These are phyloP conservation scores for Exophiala phaeomuriformis DNA, from an alignment of 2,329 filamentous ascomycete genomes.

Conservation along the genomic window DNA sequence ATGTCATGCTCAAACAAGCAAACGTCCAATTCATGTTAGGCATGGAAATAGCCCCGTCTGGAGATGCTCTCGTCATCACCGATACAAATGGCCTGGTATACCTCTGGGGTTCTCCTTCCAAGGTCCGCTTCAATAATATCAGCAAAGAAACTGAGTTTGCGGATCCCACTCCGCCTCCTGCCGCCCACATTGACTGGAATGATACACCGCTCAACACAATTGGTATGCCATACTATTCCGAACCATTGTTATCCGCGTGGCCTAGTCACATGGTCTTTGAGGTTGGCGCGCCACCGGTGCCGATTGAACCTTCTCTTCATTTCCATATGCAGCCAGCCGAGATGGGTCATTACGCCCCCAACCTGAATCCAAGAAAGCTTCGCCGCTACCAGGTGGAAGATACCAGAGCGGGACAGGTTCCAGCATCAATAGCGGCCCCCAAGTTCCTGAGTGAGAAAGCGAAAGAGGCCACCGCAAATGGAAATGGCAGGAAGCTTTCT, in stretches of 20 bases:
- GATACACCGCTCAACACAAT: slow-evolving; percentile 77
- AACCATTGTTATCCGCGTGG: slow-evolving; percentile 81
- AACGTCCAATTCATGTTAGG: slow-evolving; percentile 71
- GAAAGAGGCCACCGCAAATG: slow-evolving; percentile 49
- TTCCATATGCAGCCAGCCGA: slow-evolving; percentile 63
- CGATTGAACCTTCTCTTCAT: slow-evolving; percentile 64
- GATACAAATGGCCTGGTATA: slow-evolving; percentile 73
- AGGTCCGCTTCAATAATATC: slow-evolving; percentile 79
- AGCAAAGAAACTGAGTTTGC: slow-evolving; percentile 71
- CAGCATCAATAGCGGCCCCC: slow-evolving; percentile 62
- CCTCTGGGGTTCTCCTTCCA: slow-evolving; percentile 79
- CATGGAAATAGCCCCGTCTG: slow-evolving; percentile 80
- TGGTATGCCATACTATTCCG: slow-evolving; percentile 90
- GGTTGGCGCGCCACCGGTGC: slow-evolving; percentile 71
- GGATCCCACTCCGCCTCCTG: slow-evolving; percentile 56
- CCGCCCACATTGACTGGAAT: slow-evolving; percentile 58
- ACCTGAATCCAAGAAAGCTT: slow-evolving; percentile 54
- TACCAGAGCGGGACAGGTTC: slow-evolving; percentile 58
- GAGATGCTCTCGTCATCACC: slow-evolving; percentile 73
- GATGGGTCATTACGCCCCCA: slow-evolving; percentile 70
- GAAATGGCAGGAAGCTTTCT: slow-evolving; percentile 34
- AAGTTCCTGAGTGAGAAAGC: slow-evolving; percentile 95
- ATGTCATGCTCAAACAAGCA: slow-evolving; percentile 75
- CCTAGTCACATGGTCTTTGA: slow-evolving; percentile 77
- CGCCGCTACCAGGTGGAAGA: slow-evolving; percentile 78